phyloP scores from a whole-genome alignment of 257 asterid species.

The Primulina tabacum region DNA sequence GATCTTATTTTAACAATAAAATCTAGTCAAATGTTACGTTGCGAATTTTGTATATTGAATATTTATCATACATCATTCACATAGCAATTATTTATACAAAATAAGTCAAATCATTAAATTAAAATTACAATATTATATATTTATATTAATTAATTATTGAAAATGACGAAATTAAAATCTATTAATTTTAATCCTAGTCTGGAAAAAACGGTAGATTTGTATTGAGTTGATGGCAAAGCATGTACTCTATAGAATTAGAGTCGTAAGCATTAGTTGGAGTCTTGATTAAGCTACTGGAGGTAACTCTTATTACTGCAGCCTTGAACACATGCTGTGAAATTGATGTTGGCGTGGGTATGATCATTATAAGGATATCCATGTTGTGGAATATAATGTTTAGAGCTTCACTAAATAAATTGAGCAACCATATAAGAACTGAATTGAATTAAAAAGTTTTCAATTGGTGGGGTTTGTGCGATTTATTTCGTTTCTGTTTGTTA shows the following conservation, averaged over 20 bases:
- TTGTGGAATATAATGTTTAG: not conserved
- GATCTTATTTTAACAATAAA: too few relatives aligned
- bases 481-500: conserved; percentile 15
- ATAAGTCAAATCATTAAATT: too few relatives aligned
- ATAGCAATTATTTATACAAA: too few relatives aligned
- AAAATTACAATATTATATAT: too few relatives aligned
- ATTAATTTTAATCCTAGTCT: conserved; percentile 1
- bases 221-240: too few relatives aligned
- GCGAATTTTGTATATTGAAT: too few relatives aligned
- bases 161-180: too few relatives aligned
- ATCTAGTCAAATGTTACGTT: too few relatives aligned
- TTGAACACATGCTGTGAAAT: not conserved
- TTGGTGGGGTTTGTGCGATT: not conserved
- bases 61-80: too few relatives aligned
- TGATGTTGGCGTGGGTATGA: not conserved
- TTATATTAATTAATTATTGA: too few relatives aligned
- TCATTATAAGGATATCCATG: too few relatives aligned
- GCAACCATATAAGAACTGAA: not conserved
- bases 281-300: not conserved
- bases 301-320: not conserved
- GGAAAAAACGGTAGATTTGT: too few relatives aligned
- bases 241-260: not conserved
- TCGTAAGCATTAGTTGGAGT: not conserved
- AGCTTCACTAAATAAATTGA: not conserved
- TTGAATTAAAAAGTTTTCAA: not conserved